Evolutionary conservation across 176 grass and related monocot genomes (phyloP), one percentile per base, ranked within the genome.

Genomic region (Eleusine coracana): DNA sequence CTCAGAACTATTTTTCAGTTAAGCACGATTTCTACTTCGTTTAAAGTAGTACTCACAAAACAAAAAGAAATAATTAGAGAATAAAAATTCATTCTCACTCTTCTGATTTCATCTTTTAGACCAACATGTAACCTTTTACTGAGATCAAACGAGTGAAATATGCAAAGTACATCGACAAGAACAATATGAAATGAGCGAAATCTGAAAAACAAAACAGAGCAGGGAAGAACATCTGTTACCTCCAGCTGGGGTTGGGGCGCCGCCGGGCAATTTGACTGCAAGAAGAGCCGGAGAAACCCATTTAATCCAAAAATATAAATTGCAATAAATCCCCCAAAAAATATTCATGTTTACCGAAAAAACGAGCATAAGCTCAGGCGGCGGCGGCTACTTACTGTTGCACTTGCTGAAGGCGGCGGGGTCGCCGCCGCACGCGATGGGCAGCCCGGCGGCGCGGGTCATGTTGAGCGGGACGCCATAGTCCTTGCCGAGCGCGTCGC

Each of bases 371-470:
- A 59, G 56, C 3, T 59, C 56, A 25, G 48, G 69, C 0, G 44
- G 23, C 5, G 9, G 56, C 21, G 3, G 21, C 40, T 11, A 69
- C 89, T 67, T 1, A 97, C 94, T 61, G 74, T 79, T 83, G 91
- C 94, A 97, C 10, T 68, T 80, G 75, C 64, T 90, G 15, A 86
- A 67, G 40, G 91, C 73, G 81, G 70, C 66, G 29, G 91, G 80
- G 37, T 88, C 42, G 15, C 48, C 59, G 13, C 87, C 89, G 80
- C 94, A 97, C 5, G 79, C 75, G 16, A 85, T 83, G 18, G 94
- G 94, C 31, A 97, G 73, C 46, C 39, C 62, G 9, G 71, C 81
- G 80, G 91, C 91, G 66, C 89, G 87, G 78, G 91, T 78, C 50
- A 90, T 15, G 87, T 97, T 87, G 67, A 93, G 3, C 16, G 23